These are phyloP conservation scores for Candida montana DNA, from an alignment of 805 yeast genomes.

Conservation along the genomic window DNA sequence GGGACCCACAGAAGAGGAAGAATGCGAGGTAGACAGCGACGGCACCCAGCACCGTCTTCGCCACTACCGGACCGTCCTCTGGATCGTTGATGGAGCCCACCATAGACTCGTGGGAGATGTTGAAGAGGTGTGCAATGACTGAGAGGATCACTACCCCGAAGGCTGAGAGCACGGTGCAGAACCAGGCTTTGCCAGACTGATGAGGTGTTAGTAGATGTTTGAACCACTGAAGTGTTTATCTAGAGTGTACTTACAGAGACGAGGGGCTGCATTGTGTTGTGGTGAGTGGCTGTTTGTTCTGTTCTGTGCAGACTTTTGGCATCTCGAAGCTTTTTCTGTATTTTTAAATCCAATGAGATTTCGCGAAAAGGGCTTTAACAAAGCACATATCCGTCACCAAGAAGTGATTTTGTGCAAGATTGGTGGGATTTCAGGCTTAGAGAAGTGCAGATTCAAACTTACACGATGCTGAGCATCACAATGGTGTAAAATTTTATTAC, in stretches of 20 bases:
- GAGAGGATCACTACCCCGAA: slow-evolving; percentile 87
- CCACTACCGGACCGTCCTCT: slow-evolving; percentile 89
- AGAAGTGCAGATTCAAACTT: no score
- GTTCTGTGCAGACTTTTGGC: no score
- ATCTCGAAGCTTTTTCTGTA: no score
- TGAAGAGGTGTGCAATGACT: slow-evolving; percentile 77
- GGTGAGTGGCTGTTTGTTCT: no score
- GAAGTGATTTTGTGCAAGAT: no score
- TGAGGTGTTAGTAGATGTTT: slow-evolving; percentile 2
- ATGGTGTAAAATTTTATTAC: no score
- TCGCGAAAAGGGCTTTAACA: no score
- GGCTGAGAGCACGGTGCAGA: slow-evolving; percentile 87
- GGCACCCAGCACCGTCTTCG: slow-evolving; percentile 85
- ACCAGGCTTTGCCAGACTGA: slow-evolving; percentile 85
- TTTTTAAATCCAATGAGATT: no score
- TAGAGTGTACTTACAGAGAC: slow-evolving; percentile 37
- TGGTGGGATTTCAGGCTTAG: no score
- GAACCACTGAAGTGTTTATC: no score
- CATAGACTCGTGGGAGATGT: slow-evolving; percentile 80
- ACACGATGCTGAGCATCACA: no score
- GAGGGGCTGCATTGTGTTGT: slow-evolving; percentile 37
- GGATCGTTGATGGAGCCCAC: slow-evolving; percentile 91
- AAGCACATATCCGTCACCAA: no score
- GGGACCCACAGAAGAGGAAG: slow-evolving; percentile 88
- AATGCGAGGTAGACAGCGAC: slow-evolving; percentile 75